Evolutionary conservation across 805 yeast species (phyloP).

Genomic region (Saccharomycopsis schoenii): DNA sequence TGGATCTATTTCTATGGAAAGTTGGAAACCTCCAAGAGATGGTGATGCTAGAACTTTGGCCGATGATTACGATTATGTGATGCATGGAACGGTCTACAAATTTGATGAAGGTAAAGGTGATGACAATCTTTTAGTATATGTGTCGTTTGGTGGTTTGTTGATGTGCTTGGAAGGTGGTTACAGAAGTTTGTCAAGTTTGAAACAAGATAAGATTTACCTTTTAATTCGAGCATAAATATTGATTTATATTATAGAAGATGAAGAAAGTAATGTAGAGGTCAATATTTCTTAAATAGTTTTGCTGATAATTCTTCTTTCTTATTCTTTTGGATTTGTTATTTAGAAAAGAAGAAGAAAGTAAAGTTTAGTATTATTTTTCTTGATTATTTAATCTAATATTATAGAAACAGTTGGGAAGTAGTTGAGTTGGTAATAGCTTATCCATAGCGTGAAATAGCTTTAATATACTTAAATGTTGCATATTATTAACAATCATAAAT

Average conservation of each 20-base stretch:
- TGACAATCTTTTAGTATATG: slow-evolving; percentile 75
- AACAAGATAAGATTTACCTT: slow-evolving; percentile 89
- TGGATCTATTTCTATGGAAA: slow-evolving; percentile 34
- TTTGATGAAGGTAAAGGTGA: slow-evolving; percentile 66
- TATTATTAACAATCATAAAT: no score
- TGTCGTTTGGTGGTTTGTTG: slow-evolving; percentile 91
- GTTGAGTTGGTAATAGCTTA: background rate
- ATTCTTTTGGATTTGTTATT: background rate
- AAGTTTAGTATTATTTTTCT: no score
- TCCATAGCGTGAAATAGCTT: background rate
- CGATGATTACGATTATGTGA: slow-evolving; percentile 95
- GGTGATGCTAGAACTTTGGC: slow-evolving; percentile 73
- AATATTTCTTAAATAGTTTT: background rate
- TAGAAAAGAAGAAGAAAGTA: no score
- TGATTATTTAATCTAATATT: background rate
- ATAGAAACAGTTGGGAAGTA: no score
- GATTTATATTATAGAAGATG: background rate
- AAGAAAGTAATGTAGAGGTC: background rate
- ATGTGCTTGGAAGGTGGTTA: slow-evolving; percentile 93
- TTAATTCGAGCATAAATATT: slow-evolving; percentile 50
- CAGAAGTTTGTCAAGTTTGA: slow-evolving; percentile 76
- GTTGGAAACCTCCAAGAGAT: slow-evolving; percentile 46
- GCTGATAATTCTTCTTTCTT: background rate
- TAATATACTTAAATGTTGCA: background rate
- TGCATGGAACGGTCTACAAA: slow-evolving; percentile 96